Percentiles rank a stretch among this genome's conserved stretches.
Evolutionary conservation across 139 green algal genomes (phyloP).

Genomic region (Tetradesmus obliquus): DNA sequence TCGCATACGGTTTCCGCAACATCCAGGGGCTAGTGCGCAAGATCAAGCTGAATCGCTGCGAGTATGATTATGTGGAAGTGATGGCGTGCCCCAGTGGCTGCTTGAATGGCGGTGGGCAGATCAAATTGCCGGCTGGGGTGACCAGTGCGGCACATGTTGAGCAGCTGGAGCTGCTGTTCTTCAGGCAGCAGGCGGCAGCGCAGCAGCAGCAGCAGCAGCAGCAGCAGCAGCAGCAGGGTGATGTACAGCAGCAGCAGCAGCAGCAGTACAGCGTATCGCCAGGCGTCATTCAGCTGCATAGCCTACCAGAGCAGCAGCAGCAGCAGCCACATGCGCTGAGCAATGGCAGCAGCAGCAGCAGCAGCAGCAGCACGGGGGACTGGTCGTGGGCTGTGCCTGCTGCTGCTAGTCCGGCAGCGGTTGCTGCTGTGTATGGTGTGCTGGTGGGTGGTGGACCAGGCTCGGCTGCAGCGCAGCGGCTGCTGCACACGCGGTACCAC

Average conservation of each 20-base stretch:
- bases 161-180: conserved; percentile 42
- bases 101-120: conserved; percentile 96
- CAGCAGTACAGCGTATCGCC: background rate
- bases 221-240: conserved; percentile 61
- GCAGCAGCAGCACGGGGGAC: conserved; percentile 30
- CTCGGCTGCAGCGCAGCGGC: conserved; percentile 47
- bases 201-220: conserved; percentile 57
- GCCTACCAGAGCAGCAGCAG: background rate
- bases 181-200: background rate
- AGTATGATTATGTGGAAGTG: conserved; percentile 96
- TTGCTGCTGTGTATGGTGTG: conserved; percentile 67
- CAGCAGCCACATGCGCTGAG: background rate
- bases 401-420: conserved; percentile 49
- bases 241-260: conserved; percentile 55
- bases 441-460: conserved; percentile 48
- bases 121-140: conserved; percentile 62
- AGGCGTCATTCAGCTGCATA: background rate
- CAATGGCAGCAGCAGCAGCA: conserved; percentile 26
- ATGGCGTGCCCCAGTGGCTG: conserved; percentile 98
- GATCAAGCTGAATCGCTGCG: conserved; percentile 80
- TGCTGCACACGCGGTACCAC: conserved; percentile 87
- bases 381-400: conserved; percentile 1
- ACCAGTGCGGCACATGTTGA: conserved; percentile 18
- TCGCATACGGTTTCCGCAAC: conserved; percentile 96
- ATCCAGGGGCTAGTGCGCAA: conserved; percentile 96